These are phyloP conservation scores for Aegilops sharonensis DNA, from an alignment of 176 grass and related monocot genomes.

Conservation along the genomic window DNA sequence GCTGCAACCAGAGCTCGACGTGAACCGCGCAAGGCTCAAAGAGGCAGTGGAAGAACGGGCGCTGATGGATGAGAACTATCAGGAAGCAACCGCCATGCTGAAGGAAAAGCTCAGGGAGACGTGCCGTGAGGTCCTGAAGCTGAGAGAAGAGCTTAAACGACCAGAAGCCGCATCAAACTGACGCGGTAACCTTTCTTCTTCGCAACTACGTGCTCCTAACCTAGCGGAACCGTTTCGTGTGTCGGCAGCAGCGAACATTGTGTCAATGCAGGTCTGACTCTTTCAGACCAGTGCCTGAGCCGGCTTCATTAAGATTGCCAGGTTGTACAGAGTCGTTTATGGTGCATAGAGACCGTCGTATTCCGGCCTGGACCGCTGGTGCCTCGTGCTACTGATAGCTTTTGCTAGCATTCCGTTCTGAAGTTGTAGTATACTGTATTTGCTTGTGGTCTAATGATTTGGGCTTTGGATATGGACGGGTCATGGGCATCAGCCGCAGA, in stretches of 20 bases:
- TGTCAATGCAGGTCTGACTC: conserved; percentile 1
- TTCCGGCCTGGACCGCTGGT: not conserved
- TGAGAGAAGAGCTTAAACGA: conserved; percentile 61
- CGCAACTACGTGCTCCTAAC: not conserved
- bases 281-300: not conserved
- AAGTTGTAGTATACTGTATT: not conserved
- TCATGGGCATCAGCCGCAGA: not conserved
- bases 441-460: not conserved
- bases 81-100: conserved; percentile 57
- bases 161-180: not conserved
- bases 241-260: not conserved
- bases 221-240: not conserved
- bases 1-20: conserved; percentile 57
- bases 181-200: not conserved
- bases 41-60: conserved; percentile 39
- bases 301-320: not conserved
- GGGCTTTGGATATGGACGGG: not conserved
- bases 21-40: conserved; percentile 47
- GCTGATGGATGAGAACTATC: conserved; percentile 61
- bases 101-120: conserved; percentile 60
- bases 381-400: not conserved
- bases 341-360: not conserved
- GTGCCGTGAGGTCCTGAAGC: conserved; percentile 59
- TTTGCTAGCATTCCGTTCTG: not conserved
- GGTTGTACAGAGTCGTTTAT: not conserved